Evolutionary conservation across 805 yeast species (phyloP), one percentile per base, ranked within the genome.

Genomic region (Lipomyces chichibuensis): DNA sequence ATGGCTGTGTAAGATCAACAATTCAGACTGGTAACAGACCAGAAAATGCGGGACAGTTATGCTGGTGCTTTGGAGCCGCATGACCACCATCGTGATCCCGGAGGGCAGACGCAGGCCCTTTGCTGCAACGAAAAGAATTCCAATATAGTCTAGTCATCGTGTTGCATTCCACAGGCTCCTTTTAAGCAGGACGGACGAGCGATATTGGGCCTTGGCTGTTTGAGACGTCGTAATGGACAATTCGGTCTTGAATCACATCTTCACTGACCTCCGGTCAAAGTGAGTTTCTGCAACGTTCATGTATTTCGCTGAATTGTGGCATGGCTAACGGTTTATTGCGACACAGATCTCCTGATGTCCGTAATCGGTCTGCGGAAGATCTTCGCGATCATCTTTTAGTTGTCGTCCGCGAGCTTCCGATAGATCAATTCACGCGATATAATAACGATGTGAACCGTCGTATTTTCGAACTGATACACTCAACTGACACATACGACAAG

Each of bases 381-480:
- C 81, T 94, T 62, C 82, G 89, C 58, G 85, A 84, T 43, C 88
- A 91, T 70, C 82, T 94, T 63, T 84, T 87, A 5, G 83, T 90
- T 0, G 84, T 90, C 13, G 89, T 95, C 1, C 84, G 96, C 59
- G 98, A 93, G 74, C 82, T 88, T 25, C 87, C 95, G 0, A 83
- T 90, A 1, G 97, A 92, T 75, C 94, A 90, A 73, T 86, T 91
- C 72, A 86, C 90, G 69, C 80, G 92, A 49, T 91, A 90, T 77
- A 91, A 89, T 77, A 91, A 90, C 75, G 93, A 89, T 66, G 88
- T 94, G 69, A 92, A 94, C 80, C 90, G 91, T 74, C 87, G 89
- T 69, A 90, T 95, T 23, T 92, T 92, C 76, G 97, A 91, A 75
- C 82, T 92, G 62, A 86, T 92, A 59, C 92, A 91, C 73, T 87